Base-by-base conservation (phyloP, 2,329 filamentous ascomycete genomes). In the Myotisia sp. region DNA sequence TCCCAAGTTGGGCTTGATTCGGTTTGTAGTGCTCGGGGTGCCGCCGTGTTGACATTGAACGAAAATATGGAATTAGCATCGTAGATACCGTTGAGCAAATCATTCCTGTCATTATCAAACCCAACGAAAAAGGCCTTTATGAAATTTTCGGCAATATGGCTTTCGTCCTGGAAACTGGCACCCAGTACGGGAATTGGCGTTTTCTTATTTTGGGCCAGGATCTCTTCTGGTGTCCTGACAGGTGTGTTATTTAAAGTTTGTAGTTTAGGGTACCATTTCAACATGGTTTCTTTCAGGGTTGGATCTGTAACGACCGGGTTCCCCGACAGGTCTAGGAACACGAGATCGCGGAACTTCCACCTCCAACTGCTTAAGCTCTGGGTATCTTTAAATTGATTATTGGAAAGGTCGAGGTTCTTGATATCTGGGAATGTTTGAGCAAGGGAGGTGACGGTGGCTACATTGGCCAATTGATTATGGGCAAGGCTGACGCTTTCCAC, bases 371-470 rank as follows among this genome's bases (percentile, higher is more conserved):
- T 70, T 29, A 98, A 57, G 6, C 71, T 70, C 37, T 74, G 71
- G 33, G 84, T 57, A 33, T 71, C 73, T 38, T 68, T 65, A 47
- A 98, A 73, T 26, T 76, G 71, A 58, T 95, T 95, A 51, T 77
- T 73, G 36, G 83, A 90, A 17, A 95, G 70, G 45, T 94, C 87
- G 8, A 98, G 72, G 44, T 93, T 86, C 52, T 83, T 77, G 39
- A 95, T 65, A 41, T 86, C 79, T 0, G 86, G 84, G 36, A 95
- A 81, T 0, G 81, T 84, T 34, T 74, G 70, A 6, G 83, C 75
- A 1, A 95, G 67, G 1, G 74, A 68, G 33, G 78, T 82, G 33
- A 95, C 78, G 34, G 78, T 70, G 13, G 64, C 55, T 23, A 93
- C 71, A 42, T 80, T 76, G 33, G 72, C 64, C 29, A 95, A 74